Percentiles rank a stretch among this genome's conserved stretches.
phyloP scores from a whole-genome alignment of 2,329 filamentous ascomycete genomes.

The Dactylellina leptospora region DNA sequence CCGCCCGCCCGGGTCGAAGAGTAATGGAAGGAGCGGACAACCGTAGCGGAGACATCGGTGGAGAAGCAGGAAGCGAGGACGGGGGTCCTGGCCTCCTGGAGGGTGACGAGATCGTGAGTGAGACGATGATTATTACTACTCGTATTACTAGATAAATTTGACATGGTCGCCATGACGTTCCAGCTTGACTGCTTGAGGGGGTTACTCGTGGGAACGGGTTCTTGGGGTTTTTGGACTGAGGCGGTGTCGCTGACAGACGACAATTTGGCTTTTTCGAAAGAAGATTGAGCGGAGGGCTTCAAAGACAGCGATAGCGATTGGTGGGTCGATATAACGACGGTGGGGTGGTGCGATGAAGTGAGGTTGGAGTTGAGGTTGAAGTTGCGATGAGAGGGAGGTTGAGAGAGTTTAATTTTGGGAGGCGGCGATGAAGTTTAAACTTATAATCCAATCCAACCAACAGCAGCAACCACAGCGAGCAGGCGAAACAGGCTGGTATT shows the following conservation, averaged over 20 bases:
- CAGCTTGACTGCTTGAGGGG: conserved; percentile 50
- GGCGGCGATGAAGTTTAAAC: neutral
- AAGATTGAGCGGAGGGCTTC: neutral
- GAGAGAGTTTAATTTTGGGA: neutral
- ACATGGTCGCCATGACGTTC: conserved; percentile 64
- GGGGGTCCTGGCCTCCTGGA: conserved; percentile 67
- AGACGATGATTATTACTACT: conserved; percentile 74
- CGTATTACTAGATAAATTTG: conserved; percentile 73
- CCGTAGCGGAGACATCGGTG: conserved; percentile 74
- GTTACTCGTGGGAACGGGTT: conserved; percentile 50
- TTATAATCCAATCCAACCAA: neutral
- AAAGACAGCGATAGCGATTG: conserved; percentile 8
- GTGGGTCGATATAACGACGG: neutral
- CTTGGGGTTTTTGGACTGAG: conserved; percentile 30
- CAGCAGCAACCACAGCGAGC: neutral
- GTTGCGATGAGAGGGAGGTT: neutral
- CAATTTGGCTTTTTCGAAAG: conserved; percentile 8
- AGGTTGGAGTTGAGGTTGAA: conserved; percentile 13
- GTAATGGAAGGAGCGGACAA: conserved; percentile 87
- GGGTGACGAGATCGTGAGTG: conserved; percentile 68
- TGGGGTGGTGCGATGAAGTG: conserved; percentile 40
- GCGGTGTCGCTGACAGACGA: conserved; percentile 49
- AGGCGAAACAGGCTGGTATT: neutral
- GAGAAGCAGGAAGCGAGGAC: conserved; percentile 92
- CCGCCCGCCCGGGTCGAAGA: conserved; percentile 89